A percentile compares a stretch with the other conserved stretches of the same genome.
phyloP scores from a whole-genome alignment of 306 rosid genomes.

The Fragaria iinumae region DNA sequence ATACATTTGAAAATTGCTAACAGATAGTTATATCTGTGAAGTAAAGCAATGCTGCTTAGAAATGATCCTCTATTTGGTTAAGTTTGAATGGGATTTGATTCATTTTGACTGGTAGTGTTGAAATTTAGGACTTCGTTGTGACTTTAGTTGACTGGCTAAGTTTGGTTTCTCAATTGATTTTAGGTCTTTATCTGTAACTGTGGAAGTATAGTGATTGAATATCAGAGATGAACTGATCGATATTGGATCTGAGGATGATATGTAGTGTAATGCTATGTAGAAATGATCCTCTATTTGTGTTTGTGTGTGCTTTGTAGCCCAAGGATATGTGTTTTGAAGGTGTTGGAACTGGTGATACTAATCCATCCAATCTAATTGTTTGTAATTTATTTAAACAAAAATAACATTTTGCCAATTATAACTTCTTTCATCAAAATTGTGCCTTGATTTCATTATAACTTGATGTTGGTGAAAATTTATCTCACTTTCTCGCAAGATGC shows the following conservation, averaged over 20 bases:
- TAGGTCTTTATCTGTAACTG: neutral
- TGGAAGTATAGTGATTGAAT: neutral
- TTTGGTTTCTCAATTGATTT: neutral
- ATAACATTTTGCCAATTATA: neutral
- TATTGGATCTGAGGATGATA: neutral
- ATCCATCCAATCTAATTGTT: neutral
- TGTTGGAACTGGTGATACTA: neutral
- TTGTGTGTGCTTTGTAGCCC: neutral
- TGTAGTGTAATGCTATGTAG: neutral
- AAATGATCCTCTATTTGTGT: neutral
- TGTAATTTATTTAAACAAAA: neutral
- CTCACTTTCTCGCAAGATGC: neutral
- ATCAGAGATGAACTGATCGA: neutral
- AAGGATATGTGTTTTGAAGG: neutral
- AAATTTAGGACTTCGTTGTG: neutral
- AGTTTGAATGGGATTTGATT: neutral
- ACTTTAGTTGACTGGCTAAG: neutral
- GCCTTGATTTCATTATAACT: neutral
- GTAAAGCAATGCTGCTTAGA: neutral
- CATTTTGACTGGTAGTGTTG: neutral
- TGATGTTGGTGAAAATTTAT: neutral
- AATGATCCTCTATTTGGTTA: neutral
- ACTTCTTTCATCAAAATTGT: neutral
- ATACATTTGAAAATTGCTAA: neutral
- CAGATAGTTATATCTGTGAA: neutral